Conservation (phyloP, 495 filamentous ascomycete species). For the Penicillium desertorum region DNA sequence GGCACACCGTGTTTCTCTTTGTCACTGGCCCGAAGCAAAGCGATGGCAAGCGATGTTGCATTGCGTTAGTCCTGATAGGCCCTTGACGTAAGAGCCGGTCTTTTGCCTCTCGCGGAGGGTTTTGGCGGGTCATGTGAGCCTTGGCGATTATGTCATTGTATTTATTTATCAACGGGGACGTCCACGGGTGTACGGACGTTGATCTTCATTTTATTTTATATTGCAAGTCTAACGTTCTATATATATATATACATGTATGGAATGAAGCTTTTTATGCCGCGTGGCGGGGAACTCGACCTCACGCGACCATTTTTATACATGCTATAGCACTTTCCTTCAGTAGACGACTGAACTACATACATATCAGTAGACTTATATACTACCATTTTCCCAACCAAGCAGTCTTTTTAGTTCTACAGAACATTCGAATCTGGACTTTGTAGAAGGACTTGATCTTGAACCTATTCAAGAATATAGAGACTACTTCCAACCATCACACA, state of each 20-base stretch:
- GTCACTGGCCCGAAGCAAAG: constrained; percentile 31
- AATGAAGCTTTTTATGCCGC: background rate
- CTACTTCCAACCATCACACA: background rate
- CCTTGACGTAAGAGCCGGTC: constrained; percentile 9
- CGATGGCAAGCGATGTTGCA: constrained; percentile 29
- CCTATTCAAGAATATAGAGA: background rate
- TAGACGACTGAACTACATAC: background rate
- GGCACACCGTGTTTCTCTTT: constrained; percentile 25
- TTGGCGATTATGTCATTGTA: constrained; percentile 14
- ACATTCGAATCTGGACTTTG: background rate
- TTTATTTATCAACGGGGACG: background rate
- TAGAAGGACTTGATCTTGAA: background rate
- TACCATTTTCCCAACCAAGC: background rate
- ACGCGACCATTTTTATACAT: constrained; percentile 2
- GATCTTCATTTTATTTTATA: constrained; percentile 1
- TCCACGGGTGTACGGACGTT: background rate
- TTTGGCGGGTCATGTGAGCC: constrained; percentile 13
- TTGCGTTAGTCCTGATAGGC: constrained; percentile 2
- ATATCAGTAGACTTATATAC: background rate
- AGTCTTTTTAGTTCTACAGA: background rate
- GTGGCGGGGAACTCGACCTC: background rate
- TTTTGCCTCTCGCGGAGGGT: constrained; percentile 9
- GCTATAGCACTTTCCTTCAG: background rate
- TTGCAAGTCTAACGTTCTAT: background rate
- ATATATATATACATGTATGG: background rate